These are phyloP conservation scores for Taxillus chinensis DNA, from an alignment of 164 flowering plant genomes.

Conservation along the genomic window DNA sequence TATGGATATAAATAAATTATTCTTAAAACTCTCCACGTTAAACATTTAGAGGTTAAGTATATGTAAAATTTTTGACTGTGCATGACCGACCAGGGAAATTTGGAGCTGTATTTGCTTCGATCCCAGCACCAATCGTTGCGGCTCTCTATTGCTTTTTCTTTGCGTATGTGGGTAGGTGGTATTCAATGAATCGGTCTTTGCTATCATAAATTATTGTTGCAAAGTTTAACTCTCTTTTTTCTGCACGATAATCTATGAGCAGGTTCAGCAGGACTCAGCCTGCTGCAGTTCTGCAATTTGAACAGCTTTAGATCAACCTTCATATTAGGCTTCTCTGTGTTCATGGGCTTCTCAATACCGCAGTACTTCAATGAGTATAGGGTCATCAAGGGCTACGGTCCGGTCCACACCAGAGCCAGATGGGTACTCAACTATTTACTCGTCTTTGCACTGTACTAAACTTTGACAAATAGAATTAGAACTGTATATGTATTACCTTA, in stretches of 20 bases:
- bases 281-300: conserved; percentile 81
- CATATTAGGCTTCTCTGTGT: conserved; percentile 66
- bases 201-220: not conserved
- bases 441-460: not conserved
- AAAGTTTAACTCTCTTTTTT: not conserved
- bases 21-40: too few species aligned
- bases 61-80: not conserved
- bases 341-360: conserved; percentile 81
- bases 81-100: conserved; percentile 45
- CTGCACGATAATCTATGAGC: conserved; percentile 6
- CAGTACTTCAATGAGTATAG: conserved; percentile 72
- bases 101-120: conserved; percentile 75
- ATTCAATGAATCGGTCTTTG: not conserved
- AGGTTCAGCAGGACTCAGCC: conserved; percentile 69
- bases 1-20: too few species aligned
- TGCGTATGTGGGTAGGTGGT: conserved; percentile 69
- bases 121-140: conserved; percentile 63
- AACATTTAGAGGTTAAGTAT: not conserved
- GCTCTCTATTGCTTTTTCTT: conserved; percentile 68
- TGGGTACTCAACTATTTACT: conserved; percentile 42
- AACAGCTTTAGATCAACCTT: conserved; percentile 76
- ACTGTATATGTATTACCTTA: not conserved
- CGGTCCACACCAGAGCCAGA: conserved; percentile 64
- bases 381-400: conserved; percentile 45
- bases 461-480: too few species aligned